Base-by-base conservation (phyloP, 352 stramenopile species). In the Globisporangium recalcitrans region DNA sequence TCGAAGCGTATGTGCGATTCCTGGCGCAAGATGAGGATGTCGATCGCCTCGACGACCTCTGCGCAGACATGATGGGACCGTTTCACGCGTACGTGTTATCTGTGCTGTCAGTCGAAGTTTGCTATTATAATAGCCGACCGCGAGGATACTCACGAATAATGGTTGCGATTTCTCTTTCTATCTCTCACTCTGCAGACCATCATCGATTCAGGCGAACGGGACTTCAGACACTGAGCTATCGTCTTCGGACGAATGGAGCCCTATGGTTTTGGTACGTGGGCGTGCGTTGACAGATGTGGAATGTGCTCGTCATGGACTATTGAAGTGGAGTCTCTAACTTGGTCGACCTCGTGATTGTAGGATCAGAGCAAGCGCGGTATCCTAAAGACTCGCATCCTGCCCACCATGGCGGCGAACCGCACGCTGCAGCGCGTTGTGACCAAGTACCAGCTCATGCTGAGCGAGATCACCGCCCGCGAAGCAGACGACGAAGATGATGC, bases 391-490 rank as follows among this genome's bases (percentile, higher is more conserved):
- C 65, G 84, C 36, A 78, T 95, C 31, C 67, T 95, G 49, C 87
- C 84, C 21, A 87, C 79, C 22, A 91, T 95, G 65, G 85, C 84
- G 26, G 71, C 76, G 10, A 93, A 95, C 61, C 84, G 84, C 34
- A 75, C 82, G 52, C 73, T 95, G 14, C 87, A 95, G 67, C 87
- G 84, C 22, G 75, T 95, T 13, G 84, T 92, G 40, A 78, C 78
- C 32, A 93, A 93, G 67, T 95, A 88, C 60, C 79, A 93, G 62
- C 69, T 92, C 21, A 90, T 93, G 79, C 63, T 93, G 44, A 82
- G 78, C 51, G 85, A 94, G 51, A 90, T 89, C 38, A 73, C 79
- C 9, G 53, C 65, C 0, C 73, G 73, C 31, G 75, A 88, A 40
- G 72, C 69, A 31, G 67, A 74, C 14, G 53, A 47, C 9, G 53